phyloP scores from a whole-genome alignment of 2,329 filamentous ascomycete genomes.

The Colletotrichum sp. region DNA sequence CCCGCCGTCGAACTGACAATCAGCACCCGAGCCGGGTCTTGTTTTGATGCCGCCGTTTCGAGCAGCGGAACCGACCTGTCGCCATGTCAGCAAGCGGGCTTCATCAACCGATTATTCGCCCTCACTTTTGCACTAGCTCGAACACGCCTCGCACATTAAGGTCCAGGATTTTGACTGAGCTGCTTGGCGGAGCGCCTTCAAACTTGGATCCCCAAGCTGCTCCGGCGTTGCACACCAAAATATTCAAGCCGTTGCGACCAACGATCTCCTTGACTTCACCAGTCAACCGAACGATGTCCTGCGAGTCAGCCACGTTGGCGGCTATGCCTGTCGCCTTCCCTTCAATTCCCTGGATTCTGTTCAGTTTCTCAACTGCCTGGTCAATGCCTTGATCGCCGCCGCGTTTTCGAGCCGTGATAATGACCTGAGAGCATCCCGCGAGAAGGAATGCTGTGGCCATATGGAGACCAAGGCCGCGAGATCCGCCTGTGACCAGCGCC shows the following conservation, averaged over 20 bases:
- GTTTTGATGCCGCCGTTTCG: slow-evolving; percentile 39
- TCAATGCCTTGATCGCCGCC: slow-evolving; percentile 58
- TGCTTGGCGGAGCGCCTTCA: slow-evolving; percentile 62
- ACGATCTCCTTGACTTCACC: slow-evolving; percentile 57
- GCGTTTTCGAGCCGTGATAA: slow-evolving; percentile 75
- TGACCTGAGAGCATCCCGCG: slow-evolving; percentile 72
- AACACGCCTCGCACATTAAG: slow-evolving; percentile 75
- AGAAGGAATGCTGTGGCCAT: slow-evolving; percentile 70
- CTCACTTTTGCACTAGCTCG: slow-evolving; percentile 64
- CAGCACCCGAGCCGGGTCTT: slow-evolving; percentile 66
- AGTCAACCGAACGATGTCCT: slow-evolving; percentile 66
- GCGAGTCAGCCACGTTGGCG: slow-evolving; percentile 66
- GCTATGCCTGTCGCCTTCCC: slow-evolving; percentile 67
- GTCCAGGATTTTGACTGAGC: slow-evolving; percentile 72
- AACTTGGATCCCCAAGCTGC: slow-evolving; percentile 73
- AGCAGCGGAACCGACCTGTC: slow-evolving; percentile 41
- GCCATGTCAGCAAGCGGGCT: not conserved
- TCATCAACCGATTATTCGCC: not conserved
- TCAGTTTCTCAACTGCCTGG: slow-evolving; percentile 68
- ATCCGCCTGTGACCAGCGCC: slow-evolving; percentile 53
- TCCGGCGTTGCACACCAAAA: slow-evolving; percentile 74
- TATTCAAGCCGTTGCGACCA: slow-evolving; percentile 63
- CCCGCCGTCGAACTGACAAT: slow-evolving; percentile 72
- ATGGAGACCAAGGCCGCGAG: slow-evolving; percentile 59
- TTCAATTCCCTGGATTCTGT: slow-evolving; percentile 61